Base-by-base conservation (phyloP, 2,329 filamentous ascomycete genomes). In the Aspergillus tanneri region DNA sequence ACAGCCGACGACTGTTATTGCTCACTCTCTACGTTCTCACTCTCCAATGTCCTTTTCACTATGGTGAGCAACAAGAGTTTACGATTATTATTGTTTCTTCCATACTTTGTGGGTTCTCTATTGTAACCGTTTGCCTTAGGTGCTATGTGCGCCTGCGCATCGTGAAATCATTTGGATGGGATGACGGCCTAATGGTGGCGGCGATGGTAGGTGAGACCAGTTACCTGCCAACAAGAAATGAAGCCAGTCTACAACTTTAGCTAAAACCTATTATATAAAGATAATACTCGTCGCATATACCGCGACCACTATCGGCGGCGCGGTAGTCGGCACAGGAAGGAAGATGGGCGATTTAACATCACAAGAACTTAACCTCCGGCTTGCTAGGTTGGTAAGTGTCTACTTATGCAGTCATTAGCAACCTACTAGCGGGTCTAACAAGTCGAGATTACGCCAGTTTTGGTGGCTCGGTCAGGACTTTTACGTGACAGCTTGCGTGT, bases 381-480 rank as follows among this genome's bases (percentile, higher is more conserved):
- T n/a, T n/a, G n/a, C n/a, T n/a, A n/a, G n/a, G n/a, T n/a, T n/a
- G n/a, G n/a, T n/a, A n/a, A n/a, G n/a, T n/a, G n/a, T n/a, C n/a
- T n/a, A n/a, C n/a, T n/a, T 25, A 6, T 25, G 6, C 6, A 25
- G 6, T 11, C 24, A 25, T 25, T 11, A 14, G 12, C 23, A 30
- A 11, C 12, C 16, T 3, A 6, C 24, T 6, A 25, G 24, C 7
- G n/a, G 11, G 19, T 41, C 22, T 40, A 16, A 35, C 42, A 18
- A 16, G 12, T 19, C 10, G 10, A 6, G 23, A 30, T n/a, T n/a
- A n/a, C n/a, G 2, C 43, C n/a, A 63, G 56, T 67, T 59, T 46
- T 80, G 76, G 76, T 81, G 74, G 64, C 66, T 80, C 10, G 77
- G 75, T 56, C 77, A 80, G 50, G 61, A 78, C 11, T 72, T 76